Percentiles rank a stretch among this genome's conserved stretches.
phyloP scores from a whole-genome alignment of 2,329 filamentous ascomycete genomes.

The Colletotrichum filicis region DNA sequence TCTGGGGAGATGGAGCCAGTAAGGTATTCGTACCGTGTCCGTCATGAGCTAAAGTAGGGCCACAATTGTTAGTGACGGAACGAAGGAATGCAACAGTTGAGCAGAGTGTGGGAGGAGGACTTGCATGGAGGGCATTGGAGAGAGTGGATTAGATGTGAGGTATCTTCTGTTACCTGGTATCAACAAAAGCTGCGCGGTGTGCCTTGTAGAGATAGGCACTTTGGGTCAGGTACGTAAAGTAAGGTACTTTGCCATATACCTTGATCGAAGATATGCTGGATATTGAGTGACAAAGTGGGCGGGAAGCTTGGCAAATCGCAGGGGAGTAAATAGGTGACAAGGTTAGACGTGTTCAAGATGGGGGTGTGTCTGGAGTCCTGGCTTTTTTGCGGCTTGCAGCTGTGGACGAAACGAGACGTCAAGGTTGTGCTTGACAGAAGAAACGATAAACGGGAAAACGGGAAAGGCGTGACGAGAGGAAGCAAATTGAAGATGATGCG shows the following conservation, averaged over 20 bases:
- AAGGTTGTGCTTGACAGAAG: slow-evolving; percentile 4
- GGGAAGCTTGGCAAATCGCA: slow-evolving; percentile 19
- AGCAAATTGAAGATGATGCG: not conserved
- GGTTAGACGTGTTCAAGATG: not conserved
- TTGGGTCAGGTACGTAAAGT: not conserved
- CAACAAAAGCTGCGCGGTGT: no score
- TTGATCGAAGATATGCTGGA: not conserved
- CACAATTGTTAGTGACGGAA: slow-evolving; percentile 1
- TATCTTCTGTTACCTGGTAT: no score
- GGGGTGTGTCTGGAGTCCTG: not conserved
- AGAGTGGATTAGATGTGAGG: not conserved
- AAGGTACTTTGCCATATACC: no score
- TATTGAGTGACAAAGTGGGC: not conserved
- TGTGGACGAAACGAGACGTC: not conserved
- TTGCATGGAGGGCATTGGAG: not conserved
- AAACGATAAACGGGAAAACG: not conserved
- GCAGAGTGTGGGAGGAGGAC: not conserved
- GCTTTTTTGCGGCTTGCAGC: not conserved
- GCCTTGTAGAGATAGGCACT: not conserved
- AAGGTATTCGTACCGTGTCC: slow-evolving; percentile 1
- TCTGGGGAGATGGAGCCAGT: not conserved
- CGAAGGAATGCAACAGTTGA: not conserved
- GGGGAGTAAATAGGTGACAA: not conserved
- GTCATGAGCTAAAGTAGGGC: slow-evolving; percentile 16
- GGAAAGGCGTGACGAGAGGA: slow-evolving; percentile 2